Evolutionary conservation across 305 asterid genomes (phyloP).

Genomic region (Fraxinus albicans): DNA sequence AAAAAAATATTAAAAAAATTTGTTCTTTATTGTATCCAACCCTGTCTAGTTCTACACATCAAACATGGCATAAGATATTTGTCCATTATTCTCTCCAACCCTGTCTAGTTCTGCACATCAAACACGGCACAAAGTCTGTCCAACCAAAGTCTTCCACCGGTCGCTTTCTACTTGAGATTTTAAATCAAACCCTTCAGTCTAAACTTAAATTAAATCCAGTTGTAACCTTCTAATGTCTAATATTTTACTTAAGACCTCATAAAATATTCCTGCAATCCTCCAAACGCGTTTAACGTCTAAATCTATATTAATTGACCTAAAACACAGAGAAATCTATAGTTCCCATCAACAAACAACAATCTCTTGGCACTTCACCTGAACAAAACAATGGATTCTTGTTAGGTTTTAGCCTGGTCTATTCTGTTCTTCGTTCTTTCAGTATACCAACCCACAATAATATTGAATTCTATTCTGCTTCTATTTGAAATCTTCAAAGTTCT

Average conservation of each 20-base stretch:
- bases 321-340: not conserved
- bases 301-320: not conserved
- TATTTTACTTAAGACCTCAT: slow-evolving; percentile 22
- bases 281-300: slow-evolving; percentile 18
- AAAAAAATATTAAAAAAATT: not conserved
- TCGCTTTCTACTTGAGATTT: slow-evolving; percentile 31
- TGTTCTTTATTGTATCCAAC: not conserved
- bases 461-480: slow-evolving; percentile 1
- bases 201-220: not conserved
- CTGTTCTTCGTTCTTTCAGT: slow-evolving; percentile 10
- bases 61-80: too few species aligned
- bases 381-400: not conserved
- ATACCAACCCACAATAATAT: not conserved
- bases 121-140: not conserved
- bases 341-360: slow-evolving; percentile 25
- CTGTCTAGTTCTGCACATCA: not conserved
- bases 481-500: not conserved
- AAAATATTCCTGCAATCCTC: slow-evolving; percentile 9
- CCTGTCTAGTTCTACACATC: not conserved
- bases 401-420: not conserved
- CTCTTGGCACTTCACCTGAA: slow-evolving; percentile 9
- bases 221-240: slow-evolving; percentile 31
- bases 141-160: slow-evolving; percentile 20
- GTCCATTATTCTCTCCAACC: not conserved
- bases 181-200: not conserved